Percentiles rank a stretch among this genome's conserved stretches.
Conservation (phyloP, 768 basidiomycete genomes). For the Wakefieldia striispora region DNA sequence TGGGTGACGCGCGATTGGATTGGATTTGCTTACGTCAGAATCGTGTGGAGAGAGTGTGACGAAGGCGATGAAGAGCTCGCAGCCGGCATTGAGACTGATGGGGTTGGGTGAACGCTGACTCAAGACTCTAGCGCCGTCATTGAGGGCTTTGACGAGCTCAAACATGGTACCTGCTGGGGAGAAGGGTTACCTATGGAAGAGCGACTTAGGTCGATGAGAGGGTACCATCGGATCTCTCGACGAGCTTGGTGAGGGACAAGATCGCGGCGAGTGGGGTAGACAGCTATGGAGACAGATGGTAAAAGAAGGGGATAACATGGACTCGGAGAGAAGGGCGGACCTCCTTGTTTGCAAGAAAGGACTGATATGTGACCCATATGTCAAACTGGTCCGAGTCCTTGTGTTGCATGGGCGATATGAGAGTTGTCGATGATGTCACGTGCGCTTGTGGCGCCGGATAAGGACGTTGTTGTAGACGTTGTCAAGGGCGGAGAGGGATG, state of each 20-base stretch:
- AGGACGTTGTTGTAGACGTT: conserved; percentile 20
- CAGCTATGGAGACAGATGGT: conserved; percentile 42
- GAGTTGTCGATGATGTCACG: conserved; percentile 16
- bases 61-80: conserved; percentile 87
- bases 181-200: conserved; percentile 4
- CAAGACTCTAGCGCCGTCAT: conserved; percentile 67
- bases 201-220: conserved; percentile 14
- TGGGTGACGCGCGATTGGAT: conserved; percentile 7
- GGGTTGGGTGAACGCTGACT: conserved; percentile 67
- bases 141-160: conserved; percentile 83
- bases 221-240: conserved; percentile 76
- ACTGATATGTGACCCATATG: conserved; percentile 52
- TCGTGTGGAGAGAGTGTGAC: conserved; percentile 83
- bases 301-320: not conserved
- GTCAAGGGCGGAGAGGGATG: conserved; percentile 22
- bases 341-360: conserved; percentile 61
- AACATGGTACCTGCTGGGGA: conserved; percentile 83
- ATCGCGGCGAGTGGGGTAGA: conserved; percentile 88
- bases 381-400: conserved; percentile 33
- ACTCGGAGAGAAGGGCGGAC: conserved; percentile 46
- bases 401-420: conserved; percentile 8
- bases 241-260: conserved; percentile 75
- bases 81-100: conserved; percentile 85
- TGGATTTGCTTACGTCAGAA: conserved; percentile 56
- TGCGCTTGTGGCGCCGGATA: conserved; percentile 10